Base-by-base conservation (phyloP, 2,329 filamentous ascomycete genomes). In the Epichloe gansuensis region DNA sequence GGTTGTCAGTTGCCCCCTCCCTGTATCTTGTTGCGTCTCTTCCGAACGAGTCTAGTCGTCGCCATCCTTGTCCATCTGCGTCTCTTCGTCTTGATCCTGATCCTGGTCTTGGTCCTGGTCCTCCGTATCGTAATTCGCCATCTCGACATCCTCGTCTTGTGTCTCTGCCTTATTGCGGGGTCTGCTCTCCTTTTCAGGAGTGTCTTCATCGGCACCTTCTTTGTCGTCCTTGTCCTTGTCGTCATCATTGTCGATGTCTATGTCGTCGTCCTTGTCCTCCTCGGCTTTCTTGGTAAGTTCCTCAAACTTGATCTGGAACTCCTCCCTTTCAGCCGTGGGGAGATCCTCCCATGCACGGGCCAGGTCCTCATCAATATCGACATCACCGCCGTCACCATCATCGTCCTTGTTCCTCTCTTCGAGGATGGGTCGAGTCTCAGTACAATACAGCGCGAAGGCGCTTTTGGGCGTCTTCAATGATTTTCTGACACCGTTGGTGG, bases 361-460 rank as follows among this genome's bases (percentile, higher is more conserved):
- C 8, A 81, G 69, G 66, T 79, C 76, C 49, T 77, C 74, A n/a
- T 80, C 76, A 12, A 77, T 62, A 52, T 70, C 69, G 51, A 68
- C 44, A 12, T 64, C 57, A 27, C 21, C 35, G n/a, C 53, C 56
- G 13, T 63, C 62, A 12, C 49, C 55, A 13, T 62, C 60, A 17
- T 61, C 58, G 15, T 71, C 70, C 60, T 73, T 72, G 55, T 68
- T 62, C 62, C 77, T 71, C 8, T 68, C 66, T 47, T 72, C 68
- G 31, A 76, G 63, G 11, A 64, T 56, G 3, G 71, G 67, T 46
- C 76, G 72, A 54, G 63, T 69, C 55, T 79, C 75, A 51, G 69
- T 68, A 61, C 73, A 77, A 65, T 75, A 81, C 15, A 80, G 64
- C 55, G 79, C 76, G 58, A 78, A 81, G 3, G 75, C 76, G 56